Evolutionary conservation across 495 filamentous ascomycete genomes (phyloP).

Genomic region (Aspergillus kassunensis): DNA sequence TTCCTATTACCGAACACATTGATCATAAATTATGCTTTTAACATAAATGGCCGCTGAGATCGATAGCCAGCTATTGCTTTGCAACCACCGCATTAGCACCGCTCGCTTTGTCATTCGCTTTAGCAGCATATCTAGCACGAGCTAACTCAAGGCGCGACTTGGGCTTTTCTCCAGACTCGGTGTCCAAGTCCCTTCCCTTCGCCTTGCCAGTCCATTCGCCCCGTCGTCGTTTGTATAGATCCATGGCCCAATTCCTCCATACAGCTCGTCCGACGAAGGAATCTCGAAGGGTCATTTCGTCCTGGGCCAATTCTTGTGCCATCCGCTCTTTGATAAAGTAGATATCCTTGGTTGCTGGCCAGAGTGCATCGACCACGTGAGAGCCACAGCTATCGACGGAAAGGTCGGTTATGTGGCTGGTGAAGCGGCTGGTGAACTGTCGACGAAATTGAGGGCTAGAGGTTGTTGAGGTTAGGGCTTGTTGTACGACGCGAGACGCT

Average conservation of each 20-base stretch:
- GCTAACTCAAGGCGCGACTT: constrained; percentile 49
- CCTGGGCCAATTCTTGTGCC: constrained; percentile 56
- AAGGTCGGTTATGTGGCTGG: constrained; percentile 56
- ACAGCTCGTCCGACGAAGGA: constrained; percentile 74
- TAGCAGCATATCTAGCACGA: constrained; percentile 40
- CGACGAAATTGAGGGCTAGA: constrained; percentile 57
- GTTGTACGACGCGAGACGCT: constrained; percentile 68
- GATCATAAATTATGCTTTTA: neutral
- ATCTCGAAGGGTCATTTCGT: constrained; percentile 65
- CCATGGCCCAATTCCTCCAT: constrained; percentile 91
- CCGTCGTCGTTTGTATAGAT: constrained; percentile 68
- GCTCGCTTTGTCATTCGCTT: constrained; percentile 18
- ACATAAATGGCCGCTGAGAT: neutral
- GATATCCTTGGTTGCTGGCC: constrained; percentile 60
- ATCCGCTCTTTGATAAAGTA: constrained; percentile 65
- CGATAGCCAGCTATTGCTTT: neutral
- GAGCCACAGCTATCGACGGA: constrained; percentile 69
- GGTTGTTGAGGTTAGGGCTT: constrained; percentile 56
- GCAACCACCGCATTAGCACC: constrained; percentile 6
- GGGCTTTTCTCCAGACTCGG: constrained; percentile 26
- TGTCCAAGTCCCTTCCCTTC: constrained; percentile 40
- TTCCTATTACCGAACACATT: neutral
- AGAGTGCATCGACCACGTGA: constrained; percentile 74
- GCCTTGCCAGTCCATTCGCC: constrained; percentile 68
- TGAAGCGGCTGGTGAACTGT: constrained; percentile 57